Conservation (phyloP, 2,329 filamentous ascomycete genomes). For the Diaporthe caulivora region DNA sequence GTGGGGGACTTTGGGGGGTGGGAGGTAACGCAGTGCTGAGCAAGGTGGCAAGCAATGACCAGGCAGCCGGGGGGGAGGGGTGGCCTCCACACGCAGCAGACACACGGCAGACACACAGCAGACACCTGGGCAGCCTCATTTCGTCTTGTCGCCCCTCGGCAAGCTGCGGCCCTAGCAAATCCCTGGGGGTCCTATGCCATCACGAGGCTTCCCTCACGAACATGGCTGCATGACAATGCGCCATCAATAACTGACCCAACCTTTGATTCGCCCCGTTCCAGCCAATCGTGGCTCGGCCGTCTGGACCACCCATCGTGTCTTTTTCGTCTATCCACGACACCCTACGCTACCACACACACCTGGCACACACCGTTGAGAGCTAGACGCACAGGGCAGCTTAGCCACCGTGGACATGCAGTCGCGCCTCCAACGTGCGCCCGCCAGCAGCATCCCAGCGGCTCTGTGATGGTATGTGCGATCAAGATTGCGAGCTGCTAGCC, state of each 20-base stretch:
- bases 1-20: not conserved
- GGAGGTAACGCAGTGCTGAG: constrained; percentile 13
- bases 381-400: constrained; percentile 29
- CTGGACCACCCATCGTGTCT: constrained; percentile 25
- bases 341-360: not conserved
- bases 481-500: not conserved
- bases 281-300: constrained; percentile 21
- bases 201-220: constrained; percentile 38
- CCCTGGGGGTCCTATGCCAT: constrained; percentile 36
- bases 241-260: constrained; percentile 29
- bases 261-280: constrained; percentile 34
- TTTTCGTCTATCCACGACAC: constrained; percentile 30
- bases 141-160: constrained; percentile 33
- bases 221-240: constrained; percentile 34
- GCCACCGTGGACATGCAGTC: constrained; percentile 7
- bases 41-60: constrained; percentile 4
- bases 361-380: constrained; percentile 25
- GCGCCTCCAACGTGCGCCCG: constrained; percentile 16
- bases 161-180: constrained; percentile 36
- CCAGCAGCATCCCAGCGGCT: constrained; percentile 21
- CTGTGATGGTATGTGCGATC: not conserved
- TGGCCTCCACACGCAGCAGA: constrained; percentile 29
- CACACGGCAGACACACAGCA: constrained; percentile 29
- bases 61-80: constrained; percentile 17
- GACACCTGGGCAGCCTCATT: constrained; percentile 35